phyloP scores from a whole-genome alignment of 164 flowering plant genomes.

The Amborella trichopoda region DNA sequence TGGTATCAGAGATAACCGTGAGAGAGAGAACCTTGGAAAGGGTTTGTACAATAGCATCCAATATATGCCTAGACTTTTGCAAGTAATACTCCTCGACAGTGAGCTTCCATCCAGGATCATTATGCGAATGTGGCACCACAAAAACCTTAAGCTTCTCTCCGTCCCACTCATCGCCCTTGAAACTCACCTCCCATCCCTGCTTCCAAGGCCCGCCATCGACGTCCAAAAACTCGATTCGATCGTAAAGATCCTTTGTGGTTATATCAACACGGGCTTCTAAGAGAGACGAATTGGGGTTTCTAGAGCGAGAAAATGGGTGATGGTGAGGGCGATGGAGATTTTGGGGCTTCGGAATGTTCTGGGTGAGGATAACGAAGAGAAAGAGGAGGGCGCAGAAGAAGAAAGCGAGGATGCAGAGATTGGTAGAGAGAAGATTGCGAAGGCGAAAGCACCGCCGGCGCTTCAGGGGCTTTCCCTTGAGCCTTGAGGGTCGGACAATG shows the following conservation, averaged over 20 bases:
- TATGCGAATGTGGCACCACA: slow-evolving; percentile 99
- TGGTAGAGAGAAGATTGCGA: too few relatives aligned
- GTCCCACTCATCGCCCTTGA: slow-evolving; percentile 83
- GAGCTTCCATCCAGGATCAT: slow-evolving; percentile 98
- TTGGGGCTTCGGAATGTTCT: too few relatives aligned
- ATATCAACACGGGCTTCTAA: slow-evolving; percentile 49
- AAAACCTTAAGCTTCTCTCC: slow-evolving; percentile 79
- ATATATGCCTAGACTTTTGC: slow-evolving; percentile 59
- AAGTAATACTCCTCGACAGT: slow-evolving; percentile 95
- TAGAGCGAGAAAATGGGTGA: too few relatives aligned
- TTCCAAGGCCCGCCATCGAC: slow-evolving; percentile 91
- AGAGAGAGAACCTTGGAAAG: slow-evolving; percentile 93
- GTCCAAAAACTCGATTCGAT: slow-evolving; percentile 74
- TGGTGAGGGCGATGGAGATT: too few relatives aligned
- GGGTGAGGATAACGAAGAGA: too few relatives aligned
- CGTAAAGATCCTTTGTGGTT: slow-evolving; percentile 84
- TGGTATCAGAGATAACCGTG: too few relatives aligned
- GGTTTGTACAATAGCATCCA: slow-evolving; percentile 79
- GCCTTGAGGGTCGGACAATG: too few relatives aligned
- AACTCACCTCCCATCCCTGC: slow-evolving; percentile 83
- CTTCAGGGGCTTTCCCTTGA: too few relatives aligned
- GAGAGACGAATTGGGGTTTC: too few relatives aligned
- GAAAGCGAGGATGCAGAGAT: too few relatives aligned
- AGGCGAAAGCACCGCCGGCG: too few relatives aligned
- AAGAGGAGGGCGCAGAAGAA: too few relatives aligned